These are phyloP conservation scores for Musa schizocarpa DNA, from an alignment of 176 grass and related monocot genomes.

Conservation along the genomic window DNA sequence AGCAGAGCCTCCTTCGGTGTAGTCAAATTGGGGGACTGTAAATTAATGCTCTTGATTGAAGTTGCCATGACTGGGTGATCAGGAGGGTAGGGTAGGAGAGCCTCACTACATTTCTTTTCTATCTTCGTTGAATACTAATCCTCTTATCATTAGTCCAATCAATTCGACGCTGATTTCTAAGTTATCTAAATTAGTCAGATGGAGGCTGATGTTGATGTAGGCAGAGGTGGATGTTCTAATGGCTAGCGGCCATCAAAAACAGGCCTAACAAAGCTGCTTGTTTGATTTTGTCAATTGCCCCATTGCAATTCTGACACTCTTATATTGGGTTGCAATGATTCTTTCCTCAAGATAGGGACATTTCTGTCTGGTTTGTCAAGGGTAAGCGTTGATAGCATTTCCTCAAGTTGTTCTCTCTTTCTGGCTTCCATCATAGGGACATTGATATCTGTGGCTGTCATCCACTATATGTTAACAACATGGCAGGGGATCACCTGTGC, in stretches of 20 bases:
- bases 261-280: not conserved
- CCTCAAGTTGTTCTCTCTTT: not conserved
- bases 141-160: conserved; percentile 8
- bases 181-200: not conserved
- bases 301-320: not conserved
- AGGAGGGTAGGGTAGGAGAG: conserved; percentile 3
- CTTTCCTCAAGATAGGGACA: not conserved
- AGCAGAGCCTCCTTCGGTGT: not conserved
- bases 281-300: conserved; percentile 1
- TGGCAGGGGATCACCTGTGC: too few relatives aligned
- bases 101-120: not conserved
- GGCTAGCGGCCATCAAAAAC: not conserved
- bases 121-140: conserved; percentile 5
- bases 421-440: too few relatives aligned
- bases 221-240: not conserved
- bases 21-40: not conserved
- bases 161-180: not conserved
- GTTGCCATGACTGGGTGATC: not conserved
- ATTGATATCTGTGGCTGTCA: too few relatives aligned
- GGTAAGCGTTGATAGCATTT: not conserved
- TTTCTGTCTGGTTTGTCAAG: not conserved
- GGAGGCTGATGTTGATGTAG: conserved; percentile 3
- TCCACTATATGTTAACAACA: too few relatives aligned
- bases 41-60: conserved; percentile 7
- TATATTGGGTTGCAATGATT: not conserved